phyloP scores from a whole-genome alignment of 2,329 filamentous ascomycete species.

The Seiridium unicorne region DNA sequence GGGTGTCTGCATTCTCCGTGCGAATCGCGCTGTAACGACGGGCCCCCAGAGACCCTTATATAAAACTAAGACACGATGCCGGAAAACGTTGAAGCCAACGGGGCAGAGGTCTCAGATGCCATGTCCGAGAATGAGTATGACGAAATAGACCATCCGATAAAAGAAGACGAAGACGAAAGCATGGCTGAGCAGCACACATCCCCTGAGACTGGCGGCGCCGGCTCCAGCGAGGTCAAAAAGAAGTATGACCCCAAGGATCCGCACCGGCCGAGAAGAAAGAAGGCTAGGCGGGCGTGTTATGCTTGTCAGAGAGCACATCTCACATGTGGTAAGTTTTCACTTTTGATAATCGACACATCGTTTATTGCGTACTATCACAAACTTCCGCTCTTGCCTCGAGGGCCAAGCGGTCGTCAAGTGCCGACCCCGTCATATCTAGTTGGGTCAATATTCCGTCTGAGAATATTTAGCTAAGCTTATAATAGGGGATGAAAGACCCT shows the following conservation, averaged over 20 bases:
- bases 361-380: neutral
- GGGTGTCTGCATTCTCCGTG: conserved; percentile 11
- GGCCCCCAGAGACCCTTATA: conserved; percentile 32
- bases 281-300: conserved; percentile 92
- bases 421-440: neutral
- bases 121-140: conserved; percentile 59
- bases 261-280: conserved; percentile 85
- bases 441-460: conserved; percentile 12
- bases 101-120: conserved; percentile 55
- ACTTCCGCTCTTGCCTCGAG: neutral
- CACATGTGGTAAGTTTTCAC: conserved; percentile 81
- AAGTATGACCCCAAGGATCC: conserved; percentile 86
- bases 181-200: conserved; percentile 48
- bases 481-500: conserved; percentile 90
- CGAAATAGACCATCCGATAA: conserved; percentile 40
- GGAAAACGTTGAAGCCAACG: conserved; percentile 51
- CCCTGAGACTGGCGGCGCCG: conserved; percentile 42
- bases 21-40: neutral
- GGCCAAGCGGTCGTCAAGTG: neutral
- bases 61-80: conserved; percentile 57
- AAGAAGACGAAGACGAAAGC: conserved; percentile 49
- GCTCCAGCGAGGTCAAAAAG: conserved; percentile 56
- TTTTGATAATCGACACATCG: neutral
- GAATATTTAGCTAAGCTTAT: conserved; percentile 26
- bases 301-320: conserved; percentile 96